Percentiles rank a stretch among this genome's conserved stretches.
Evolutionary conservation across 164 flowering plant species (phyloP).

Genomic region (Macadamia integrifolia): DNA sequence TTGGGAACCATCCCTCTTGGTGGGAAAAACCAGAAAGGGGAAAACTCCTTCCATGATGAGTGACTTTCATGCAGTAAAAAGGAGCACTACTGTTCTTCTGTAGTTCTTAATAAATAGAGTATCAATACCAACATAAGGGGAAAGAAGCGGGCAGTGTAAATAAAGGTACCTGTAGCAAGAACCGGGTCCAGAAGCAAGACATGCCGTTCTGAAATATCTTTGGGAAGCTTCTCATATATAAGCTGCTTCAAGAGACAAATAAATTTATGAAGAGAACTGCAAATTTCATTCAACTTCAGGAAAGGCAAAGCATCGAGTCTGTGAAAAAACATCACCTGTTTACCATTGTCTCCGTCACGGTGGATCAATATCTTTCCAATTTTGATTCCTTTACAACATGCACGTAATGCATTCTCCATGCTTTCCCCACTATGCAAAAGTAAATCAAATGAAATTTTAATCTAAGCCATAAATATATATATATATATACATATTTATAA

Average conservation of each 20-base stretch:
- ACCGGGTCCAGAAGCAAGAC: conserved; percentile 94
- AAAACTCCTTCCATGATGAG: no score
- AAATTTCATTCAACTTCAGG: neutral
- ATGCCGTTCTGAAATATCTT: conserved; percentile 89
- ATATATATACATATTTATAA: no score
- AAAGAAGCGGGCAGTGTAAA: neutral
- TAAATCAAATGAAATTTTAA: neutral
- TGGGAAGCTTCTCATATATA: conserved; percentile 89
- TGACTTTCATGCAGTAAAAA: no score
- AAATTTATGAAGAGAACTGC: neutral
- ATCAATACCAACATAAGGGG: no score
- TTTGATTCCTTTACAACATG: conserved; percentile 98
- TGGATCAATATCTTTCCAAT: conserved; percentile 96
- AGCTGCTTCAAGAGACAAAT: conserved; percentile 41
- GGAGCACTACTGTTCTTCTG: no score
- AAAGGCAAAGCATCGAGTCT: neutral
- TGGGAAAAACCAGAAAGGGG: no score
- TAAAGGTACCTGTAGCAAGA: conserved; percentile 78
- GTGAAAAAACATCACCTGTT: conserved; percentile 47
- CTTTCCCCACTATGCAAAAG: conserved; percentile 76
- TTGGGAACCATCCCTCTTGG: no score
- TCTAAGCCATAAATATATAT: no score
- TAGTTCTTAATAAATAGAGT: no score
- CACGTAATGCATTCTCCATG: conserved; percentile 98
- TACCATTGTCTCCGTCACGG: conserved; percentile 94